phyloP scores from a whole-genome alignment of 345 rosid species.

The Sisymbrium irio region DNA sequence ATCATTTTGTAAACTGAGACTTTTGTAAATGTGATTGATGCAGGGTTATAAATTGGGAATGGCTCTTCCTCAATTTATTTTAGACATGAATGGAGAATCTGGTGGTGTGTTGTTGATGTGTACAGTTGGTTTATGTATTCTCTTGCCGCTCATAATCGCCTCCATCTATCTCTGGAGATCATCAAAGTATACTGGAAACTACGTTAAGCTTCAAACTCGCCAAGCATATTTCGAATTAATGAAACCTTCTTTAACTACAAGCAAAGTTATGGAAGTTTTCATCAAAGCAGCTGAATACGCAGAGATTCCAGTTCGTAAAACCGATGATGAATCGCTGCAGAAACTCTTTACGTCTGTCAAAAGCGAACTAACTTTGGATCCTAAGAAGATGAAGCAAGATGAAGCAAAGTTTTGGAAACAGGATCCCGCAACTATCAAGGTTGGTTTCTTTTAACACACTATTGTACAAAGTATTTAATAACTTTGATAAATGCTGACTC shows the following conservation, averaged over 20 bases:
- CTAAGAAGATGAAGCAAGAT: slow-evolving; percentile 94
- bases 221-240: slow-evolving; percentile 69
- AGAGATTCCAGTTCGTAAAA: slow-evolving; percentile 93
- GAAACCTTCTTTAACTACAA: slow-evolving; percentile 85
- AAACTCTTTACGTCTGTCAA: slow-evolving; percentile 80
- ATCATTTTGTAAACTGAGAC: neutral
- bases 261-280: slow-evolving; percentile 92
- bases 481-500: neutral
- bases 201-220: slow-evolving; percentile 92
- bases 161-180: slow-evolving; percentile 91
- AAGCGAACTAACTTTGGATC: slow-evolving; percentile 83
- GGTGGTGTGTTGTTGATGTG: slow-evolving; percentile 87
- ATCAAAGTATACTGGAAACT: slow-evolving; percentile 88
- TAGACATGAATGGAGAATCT: slow-evolving; percentile 81
- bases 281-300: slow-evolving; percentile 85
- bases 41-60: slow-evolving; percentile 98
- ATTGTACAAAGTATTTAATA: neutral
- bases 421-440: slow-evolving; percentile 85
- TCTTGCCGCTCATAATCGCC: slow-evolving; percentile 86
- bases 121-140: slow-evolving; percentile 94
- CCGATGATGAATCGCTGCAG: slow-evolving; percentile 82
- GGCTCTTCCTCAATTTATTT: slow-evolving; percentile 89
- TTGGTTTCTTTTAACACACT: slow-evolving; percentile 23
- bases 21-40: slow-evolving; percentile 9
- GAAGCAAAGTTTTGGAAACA: slow-evolving; percentile 98